Percentiles rank a stretch among this genome's conserved stretches.
These are phyloP conservation scores for Leishmania arabica DNA, from an alignment of 208 protist species.

Conservation along the genomic window DNA sequence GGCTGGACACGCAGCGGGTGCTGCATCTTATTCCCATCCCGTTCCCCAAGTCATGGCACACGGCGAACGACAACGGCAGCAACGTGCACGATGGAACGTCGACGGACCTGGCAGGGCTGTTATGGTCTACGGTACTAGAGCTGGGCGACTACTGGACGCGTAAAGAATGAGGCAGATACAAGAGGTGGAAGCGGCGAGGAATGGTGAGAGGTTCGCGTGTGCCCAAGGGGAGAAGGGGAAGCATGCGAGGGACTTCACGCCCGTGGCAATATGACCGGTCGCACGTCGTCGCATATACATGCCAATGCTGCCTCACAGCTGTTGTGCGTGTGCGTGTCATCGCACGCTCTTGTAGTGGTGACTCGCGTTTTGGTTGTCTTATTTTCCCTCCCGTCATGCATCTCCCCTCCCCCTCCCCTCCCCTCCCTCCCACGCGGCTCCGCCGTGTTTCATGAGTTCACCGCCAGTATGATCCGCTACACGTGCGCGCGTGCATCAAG, in stretches of 20 bases:
- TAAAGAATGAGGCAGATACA: neutral
- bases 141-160: conserved; percentile 48
- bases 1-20: conserved; percentile 68
- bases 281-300: neutral
- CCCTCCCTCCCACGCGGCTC: no score
- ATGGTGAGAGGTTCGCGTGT: no score
- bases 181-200: neutral
- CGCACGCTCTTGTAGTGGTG: no score
- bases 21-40: conserved; percentile 76
- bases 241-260: neutral
- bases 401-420: neutral
- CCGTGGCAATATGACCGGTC: neutral
- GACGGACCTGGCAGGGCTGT: conserved; percentile 40
- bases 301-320: neutral
- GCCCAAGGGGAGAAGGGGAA: neutral
- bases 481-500: neutral
- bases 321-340: neutral
- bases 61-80: conserved; percentile 39
- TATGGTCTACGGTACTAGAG: conserved; percentile 46
- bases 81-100: conserved; percentile 59
- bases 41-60: conserved; percentile 78
- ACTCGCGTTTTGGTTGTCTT: neutral
- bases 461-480: neutral
- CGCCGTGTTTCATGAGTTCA: neutral
- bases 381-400: neutral